A percentile compares a stretch with the other conserved stretches of the same genome.
These are phyloP conservation scores for Parasitella parasitica DNA, from an alignment of 371 early-diverging fungal genomes.

Conservation along the genomic window DNA sequence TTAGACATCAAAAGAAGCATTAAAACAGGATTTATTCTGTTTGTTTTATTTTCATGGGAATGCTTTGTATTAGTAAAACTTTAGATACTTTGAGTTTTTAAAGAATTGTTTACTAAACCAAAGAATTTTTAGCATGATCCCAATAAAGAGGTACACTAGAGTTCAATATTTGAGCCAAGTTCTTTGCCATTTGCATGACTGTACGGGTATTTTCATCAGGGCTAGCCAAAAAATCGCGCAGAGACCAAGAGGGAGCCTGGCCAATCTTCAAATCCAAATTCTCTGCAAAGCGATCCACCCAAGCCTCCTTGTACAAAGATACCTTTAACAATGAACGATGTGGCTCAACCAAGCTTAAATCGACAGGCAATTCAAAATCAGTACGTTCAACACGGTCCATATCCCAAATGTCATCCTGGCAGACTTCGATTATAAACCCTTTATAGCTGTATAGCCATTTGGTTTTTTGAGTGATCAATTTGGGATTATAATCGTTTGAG, in stretches of 20 bases:
- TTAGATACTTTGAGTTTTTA: too few relatives aligned
- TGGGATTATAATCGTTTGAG: constrained; percentile 25
- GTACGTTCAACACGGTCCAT: constrained; percentile 13
- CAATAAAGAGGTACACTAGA: constrained; percentile 34
- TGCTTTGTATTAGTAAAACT: too few relatives aligned
- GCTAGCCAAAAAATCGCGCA: constrained; percentile 29
- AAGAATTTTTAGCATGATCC: constrained; percentile 1
- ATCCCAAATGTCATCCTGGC: constrained; percentile 46
- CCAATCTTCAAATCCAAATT: constrained; percentile 39
- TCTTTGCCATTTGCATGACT: constrained; percentile 25
- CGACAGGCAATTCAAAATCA: constrained; percentile 29
- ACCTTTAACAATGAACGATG: constrained; percentile 34
- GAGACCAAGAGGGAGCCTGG: constrained; percentile 43
- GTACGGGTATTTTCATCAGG: constrained; percentile 25
- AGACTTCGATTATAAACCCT: constrained; percentile 37
- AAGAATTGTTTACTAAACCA: constrained; percentile 8
- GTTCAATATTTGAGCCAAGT: constrained; percentile 24
- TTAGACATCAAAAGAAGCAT: too few relatives aligned
- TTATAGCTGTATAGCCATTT: constrained; percentile 42
- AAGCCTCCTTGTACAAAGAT: constrained; percentile 32
- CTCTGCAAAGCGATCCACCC: constrained; percentile 39
- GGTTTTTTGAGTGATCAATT: constrained; percentile 33
- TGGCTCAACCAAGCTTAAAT: constrained; percentile 22
- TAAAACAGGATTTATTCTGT: too few relatives aligned
- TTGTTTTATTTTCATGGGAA: too few relatives aligned